Evolutionary conservation across 2,329 filamentous ascomycete species (phyloP), one percentile per base, ranked within the genome.

Genomic region (Amphichorda felina): DNA sequence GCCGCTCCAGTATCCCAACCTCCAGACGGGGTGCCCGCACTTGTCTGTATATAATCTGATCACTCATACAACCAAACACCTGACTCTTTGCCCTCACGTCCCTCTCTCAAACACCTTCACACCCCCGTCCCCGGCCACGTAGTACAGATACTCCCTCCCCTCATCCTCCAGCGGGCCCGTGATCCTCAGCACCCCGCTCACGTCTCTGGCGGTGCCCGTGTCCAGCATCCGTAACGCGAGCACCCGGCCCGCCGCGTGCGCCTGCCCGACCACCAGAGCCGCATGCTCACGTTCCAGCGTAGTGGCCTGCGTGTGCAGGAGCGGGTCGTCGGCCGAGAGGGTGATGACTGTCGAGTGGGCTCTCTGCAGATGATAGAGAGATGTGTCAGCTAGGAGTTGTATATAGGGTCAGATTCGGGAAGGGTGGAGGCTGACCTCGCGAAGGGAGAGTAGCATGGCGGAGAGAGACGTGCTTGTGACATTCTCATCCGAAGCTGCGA

Each of bases 31-130:
- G n/a, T n/a, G n/a, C n/a, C n/a, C n/a, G n/a, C n/a, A n/a, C n/a
- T n/a, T n/a, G n/a, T n/a, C n/a, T n/a, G n/a, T n/a, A n/a, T n/a
- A n/a, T n/a, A n/a, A n/a, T n/a, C n/a, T n/a, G n/a, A n/a, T n/a
- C n/a, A n/a, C n/a, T n/a, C n/a, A 24, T 24, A 24, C 21, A 24
- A 24, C 21, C n/a, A n/a, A n/a, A n/a, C n/a, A n/a, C n/a, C n/a
- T n/a, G n/a, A n/a, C n/a, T n/a, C n/a, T n/a, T n/a, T n/a, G n/a
- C n/a, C n/a, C n/a, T 24, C 24, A 60, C 7, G 55, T 43, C 15
- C 89, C 87, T 51, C 87, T 72, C 51, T 85, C 84, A 65, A 94
- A 95, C 7, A 94, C 83, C 49, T 68, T 81, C 17, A 87, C 84
- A 16, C 72, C 72, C 2, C 85, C 85, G 61, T 94, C 87, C 8